Conservation (phyloP, 352 stramenopile genomes). For the Pythium utonaiense region DNA sequence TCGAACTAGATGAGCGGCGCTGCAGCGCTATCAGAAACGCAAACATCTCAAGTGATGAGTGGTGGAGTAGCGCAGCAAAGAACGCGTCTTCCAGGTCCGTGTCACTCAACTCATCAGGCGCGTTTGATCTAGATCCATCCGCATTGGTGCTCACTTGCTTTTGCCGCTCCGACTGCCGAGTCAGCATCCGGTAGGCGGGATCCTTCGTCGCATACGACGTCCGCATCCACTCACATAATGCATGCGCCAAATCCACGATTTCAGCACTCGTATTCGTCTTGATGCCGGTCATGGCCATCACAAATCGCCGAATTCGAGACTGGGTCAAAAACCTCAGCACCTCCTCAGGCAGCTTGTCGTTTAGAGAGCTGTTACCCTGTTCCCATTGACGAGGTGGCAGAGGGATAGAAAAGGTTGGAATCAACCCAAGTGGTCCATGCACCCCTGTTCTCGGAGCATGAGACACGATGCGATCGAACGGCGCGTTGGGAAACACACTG, state of each 20-base stretch:
- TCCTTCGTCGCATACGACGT: slow-evolving; percentile 45
- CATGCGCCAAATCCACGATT: background rate
- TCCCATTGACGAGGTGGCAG: background rate
- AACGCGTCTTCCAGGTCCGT: slow-evolving; percentile 41
- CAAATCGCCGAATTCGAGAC: background rate
- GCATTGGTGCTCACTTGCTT: background rate
- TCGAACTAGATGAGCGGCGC: background rate
- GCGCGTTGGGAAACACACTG: background rate
- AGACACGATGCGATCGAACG: background rate
- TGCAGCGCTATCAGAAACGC: slow-evolving; percentile 31
- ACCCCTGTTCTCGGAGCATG: background rate
- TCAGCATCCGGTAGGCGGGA: slow-evolving; percentile 64
- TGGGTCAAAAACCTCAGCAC: background rate
- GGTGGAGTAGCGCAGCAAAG: slow-evolving; percentile 61
- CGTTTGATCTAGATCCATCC: background rate
- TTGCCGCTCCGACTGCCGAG: slow-evolving; percentile 34
- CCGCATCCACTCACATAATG: slow-evolving; percentile 59
- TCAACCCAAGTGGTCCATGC: background rate
- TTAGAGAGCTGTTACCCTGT: background rate
- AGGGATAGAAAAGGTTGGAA: background rate
- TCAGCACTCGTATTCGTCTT: background rate
- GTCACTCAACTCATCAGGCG: slow-evolving; percentile 1
- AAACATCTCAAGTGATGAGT: slow-evolving; percentile 30
- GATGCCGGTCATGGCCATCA: background rate
- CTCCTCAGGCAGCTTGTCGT: background rate